Evolutionary conservation across 768 basidiomycete species (phyloP).

Genomic region (Agrocybe chaxingu): DNA sequence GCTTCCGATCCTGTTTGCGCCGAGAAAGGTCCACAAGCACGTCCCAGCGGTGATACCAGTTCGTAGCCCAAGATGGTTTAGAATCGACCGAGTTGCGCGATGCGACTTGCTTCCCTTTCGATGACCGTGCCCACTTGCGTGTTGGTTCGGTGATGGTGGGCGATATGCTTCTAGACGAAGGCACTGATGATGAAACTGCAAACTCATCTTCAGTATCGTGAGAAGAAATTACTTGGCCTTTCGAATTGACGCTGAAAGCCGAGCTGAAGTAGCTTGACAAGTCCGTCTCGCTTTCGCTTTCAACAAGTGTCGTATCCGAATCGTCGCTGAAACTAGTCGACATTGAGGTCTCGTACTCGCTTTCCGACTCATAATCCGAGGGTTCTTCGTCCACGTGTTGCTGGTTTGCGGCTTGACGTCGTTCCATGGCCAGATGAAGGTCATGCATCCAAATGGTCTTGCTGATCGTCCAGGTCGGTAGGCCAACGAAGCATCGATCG

Average conservation of each 20-base stretch:
- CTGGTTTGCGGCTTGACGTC: slow-evolving; percentile 7
- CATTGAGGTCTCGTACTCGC: slow-evolving; percentile 29
- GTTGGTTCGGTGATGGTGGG: not conserved
- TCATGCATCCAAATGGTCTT: slow-evolving; percentile 67
- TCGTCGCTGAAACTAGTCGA: slow-evolving; percentile 41
- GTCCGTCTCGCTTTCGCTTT: slow-evolving; percentile 41
- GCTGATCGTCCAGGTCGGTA: slow-evolving; percentile 63
- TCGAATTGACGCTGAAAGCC: slow-evolving; percentile 11
- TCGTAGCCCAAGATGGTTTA: slow-evolving; percentile 36
- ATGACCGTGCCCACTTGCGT: slow-evolving; percentile 11
- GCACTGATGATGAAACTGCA: not conserved
- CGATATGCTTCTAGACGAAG: too few relatives aligned
- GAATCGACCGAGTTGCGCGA: slow-evolving; percentile 3
- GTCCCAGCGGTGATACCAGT: slow-evolving; percentile 56
- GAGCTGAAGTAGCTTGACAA: slow-evolving; percentile 8
- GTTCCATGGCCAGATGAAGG: slow-evolving; percentile 36
- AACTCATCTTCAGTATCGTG: not conserved
- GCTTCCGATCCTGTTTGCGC: slow-evolving; percentile 20
- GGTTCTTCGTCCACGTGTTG: slow-evolving; percentile 15
- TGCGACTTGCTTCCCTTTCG: not conserved
- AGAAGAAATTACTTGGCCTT: not conserved
- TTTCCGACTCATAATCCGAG: slow-evolving; percentile 27
- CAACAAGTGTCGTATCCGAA: slow-evolving; percentile 58
- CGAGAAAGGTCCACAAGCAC: slow-evolving; percentile 42
- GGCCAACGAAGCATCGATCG: slow-evolving; percentile 55